Conservation (phyloP, 805 yeast genomes). For the Wickerhamomyces kurtzmanii region DNA sequence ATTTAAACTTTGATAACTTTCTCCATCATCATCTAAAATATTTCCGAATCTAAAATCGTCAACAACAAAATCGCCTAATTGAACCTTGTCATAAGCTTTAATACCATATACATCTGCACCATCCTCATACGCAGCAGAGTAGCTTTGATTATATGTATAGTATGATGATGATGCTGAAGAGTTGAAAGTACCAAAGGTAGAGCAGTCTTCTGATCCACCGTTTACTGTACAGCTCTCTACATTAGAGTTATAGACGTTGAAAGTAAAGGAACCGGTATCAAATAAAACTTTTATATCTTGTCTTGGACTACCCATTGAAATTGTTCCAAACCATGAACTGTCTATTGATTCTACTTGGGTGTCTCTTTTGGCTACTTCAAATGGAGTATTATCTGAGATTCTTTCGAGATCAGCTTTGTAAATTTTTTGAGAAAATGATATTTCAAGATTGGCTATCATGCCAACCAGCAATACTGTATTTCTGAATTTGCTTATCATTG, state of each 20-base stretch:
- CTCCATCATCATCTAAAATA: slow-evolving; percentile 2
- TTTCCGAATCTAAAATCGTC: slow-evolving; percentile 1
- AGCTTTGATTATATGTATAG: too few relatives aligned
- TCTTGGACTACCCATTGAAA: slow-evolving; percentile 10
- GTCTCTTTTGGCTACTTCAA: too few relatives aligned
- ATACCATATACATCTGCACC: slow-evolving; percentile 4
- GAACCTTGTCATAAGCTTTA: slow-evolving; percentile 5
- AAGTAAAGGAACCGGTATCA: slow-evolving; percentile 12
- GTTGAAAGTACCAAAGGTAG: slow-evolving; percentile 1
- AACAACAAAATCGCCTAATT: slow-evolving; percentile 4
- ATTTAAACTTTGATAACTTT: too few relatives aligned
- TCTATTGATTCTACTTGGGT: too few relatives aligned
- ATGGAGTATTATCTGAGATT: too few relatives aligned
- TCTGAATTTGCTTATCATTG: too few relatives aligned
- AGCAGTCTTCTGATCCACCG: slow-evolving; percentile 1
- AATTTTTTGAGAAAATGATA: too few relatives aligned
- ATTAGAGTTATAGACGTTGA: slow-evolving; percentile 1
- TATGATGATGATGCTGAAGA: slow-evolving; percentile 2
- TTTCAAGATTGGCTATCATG: too few relatives aligned
- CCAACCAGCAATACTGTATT: too few relatives aligned
- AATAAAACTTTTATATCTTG: slow-evolving; percentile 5
- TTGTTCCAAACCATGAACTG: too few relatives aligned
- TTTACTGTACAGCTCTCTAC: slow-evolving; percentile 1
- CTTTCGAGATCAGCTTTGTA: too few relatives aligned
- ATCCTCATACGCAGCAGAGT: slow-evolving; percentile 5